A percentile compares a stretch with the other conserved stretches of the same genome.
Evolutionary conservation across 1,284 basidiomycete species (phyloP).

Genomic region (Coriolopsis trogii): DNA sequence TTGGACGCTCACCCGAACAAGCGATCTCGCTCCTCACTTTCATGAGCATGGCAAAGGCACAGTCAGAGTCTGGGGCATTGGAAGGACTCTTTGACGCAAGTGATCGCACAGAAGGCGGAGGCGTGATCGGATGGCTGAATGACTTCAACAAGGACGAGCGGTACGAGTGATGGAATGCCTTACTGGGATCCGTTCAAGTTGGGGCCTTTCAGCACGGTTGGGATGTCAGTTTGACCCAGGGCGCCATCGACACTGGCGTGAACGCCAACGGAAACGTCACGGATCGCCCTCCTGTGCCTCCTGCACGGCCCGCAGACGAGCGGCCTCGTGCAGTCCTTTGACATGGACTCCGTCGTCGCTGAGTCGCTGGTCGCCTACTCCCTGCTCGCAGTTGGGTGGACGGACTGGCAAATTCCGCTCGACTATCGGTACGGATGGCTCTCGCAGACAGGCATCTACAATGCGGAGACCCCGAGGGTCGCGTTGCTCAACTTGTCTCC

Average conservation of each 20-base stretch:
- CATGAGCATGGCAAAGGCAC: slow-evolving; percentile 52
- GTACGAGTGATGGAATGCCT: slow-evolving; percentile 56
- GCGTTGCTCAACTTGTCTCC: no score
- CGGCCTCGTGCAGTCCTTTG: slow-evolving; percentile 53
- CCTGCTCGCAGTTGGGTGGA: no score
- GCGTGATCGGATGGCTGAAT: slow-evolving; percentile 85
- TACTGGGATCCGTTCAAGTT: no score
- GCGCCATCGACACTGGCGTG: no score
- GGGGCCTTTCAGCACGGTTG: no score
- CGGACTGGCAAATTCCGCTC: no score
- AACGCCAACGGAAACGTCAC: no score
- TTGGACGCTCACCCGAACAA: slow-evolving; percentile 66
- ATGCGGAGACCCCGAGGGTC: no score
- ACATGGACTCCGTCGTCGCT: slow-evolving; percentile 73
- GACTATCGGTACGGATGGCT: no score
- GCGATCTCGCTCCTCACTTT: slow-evolving; percentile 77
- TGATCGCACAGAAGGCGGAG: slow-evolving; percentile 81
- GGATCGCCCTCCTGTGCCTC: slow-evolving; percentile 55
- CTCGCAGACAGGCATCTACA: no score
- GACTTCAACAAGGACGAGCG: slow-evolving; percentile 85
- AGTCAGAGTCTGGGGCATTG: slow-evolving; percentile 53
- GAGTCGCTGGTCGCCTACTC: slow-evolving; percentile 72
- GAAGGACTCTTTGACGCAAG: slow-evolving; percentile 88
- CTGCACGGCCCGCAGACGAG: slow-evolving; percentile 46
- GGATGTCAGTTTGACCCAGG: no score